Evolutionary conservation across 371 early-diverging fungal genomes (phyloP), one percentile per base, ranked within the genome.

Genomic region (Nosema granulosis): DNA sequence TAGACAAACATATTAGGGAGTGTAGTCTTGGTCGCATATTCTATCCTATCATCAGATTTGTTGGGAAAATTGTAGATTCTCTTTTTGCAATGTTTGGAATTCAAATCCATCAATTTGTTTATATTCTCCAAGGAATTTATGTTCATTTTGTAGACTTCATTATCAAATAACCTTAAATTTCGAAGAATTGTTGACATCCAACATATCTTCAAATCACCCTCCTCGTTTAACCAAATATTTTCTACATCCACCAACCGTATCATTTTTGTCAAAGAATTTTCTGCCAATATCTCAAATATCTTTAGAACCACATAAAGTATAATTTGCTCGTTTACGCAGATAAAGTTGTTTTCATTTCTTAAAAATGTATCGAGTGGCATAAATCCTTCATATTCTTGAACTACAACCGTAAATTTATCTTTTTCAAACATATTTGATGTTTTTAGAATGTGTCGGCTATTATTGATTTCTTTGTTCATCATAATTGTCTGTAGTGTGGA

Each of bases 391-490:
- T 35, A 63, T 20, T 32, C 63, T 63, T 32, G 37, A 18, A 35
- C 16, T 16, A 28, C 59, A 26, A 13, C n/a, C n/a, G n/a, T n/a
- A n/a, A n/a, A n/a, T n/a, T n/a, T n/a, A n/a, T n/a, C 26, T 26
- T 59, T 28, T 29, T 28, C 9, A 29, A 1, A 6, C 4, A 59
- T 29, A 26, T 59, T 59, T 59, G 2, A 12, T 3, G 20, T 59
- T 1, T 11, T 26, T 29, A 59, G 29, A 59, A 28, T 13, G 32
- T 59, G 20, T 2, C 13, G 1, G 1, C 12, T 12, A 13, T 59
- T 24, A n/a, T 59, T 59, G 18, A 59, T 59, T 3, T 59, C 59
- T 59, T 59, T 18, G n/a, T n/a, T n/a, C n/a, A n/a, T n/a, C n/a
- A n/a, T n/a, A n/a, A n/a, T n/a, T n/a, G n/a, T n/a, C n/a, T n/a